These are phyloP conservation scores for Colletotrichum sp. DNA, from an alignment of 2,329 filamentous ascomycete genomes.

Conservation along the genomic window DNA sequence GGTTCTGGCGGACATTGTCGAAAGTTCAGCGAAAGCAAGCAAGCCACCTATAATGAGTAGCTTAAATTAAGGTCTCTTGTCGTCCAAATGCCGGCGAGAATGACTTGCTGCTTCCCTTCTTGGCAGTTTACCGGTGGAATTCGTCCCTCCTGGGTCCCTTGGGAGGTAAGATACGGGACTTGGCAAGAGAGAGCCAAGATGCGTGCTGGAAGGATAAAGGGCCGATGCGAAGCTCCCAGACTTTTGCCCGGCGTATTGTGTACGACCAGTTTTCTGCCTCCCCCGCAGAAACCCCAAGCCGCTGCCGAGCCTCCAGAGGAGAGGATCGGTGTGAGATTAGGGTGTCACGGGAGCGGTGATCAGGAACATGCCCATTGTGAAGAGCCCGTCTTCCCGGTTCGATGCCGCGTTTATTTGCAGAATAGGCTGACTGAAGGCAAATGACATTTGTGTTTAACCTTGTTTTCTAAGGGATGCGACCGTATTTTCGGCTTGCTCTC, in stretches of 20 bases:
- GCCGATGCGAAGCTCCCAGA: background rate
- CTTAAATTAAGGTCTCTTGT: background rate
- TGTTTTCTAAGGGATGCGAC: background rate
- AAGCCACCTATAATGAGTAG: background rate
- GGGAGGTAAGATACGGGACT: background rate
- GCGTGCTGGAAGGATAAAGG: background rate
- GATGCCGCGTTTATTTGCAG: background rate
- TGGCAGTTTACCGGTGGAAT: background rate
- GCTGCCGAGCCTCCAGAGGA: background rate
- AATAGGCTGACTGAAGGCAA: background rate
- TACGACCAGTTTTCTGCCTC: background rate
- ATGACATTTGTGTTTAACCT: background rate
- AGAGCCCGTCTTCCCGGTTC: background rate
- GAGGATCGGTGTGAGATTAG: constrained; percentile 1
- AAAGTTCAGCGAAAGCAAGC: background rate
- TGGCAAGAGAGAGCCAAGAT: background rate
- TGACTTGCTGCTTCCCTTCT: background rate
- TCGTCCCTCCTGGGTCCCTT: fast-evolving
- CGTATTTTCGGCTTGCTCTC: background rate
- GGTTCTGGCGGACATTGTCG: background rate
- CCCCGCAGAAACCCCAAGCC: background rate
- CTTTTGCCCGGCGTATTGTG: background rate
- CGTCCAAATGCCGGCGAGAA: background rate
- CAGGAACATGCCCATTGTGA: background rate
- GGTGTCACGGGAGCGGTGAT: background rate